Evolutionary conservation across 352 stramenopile species (phyloP), one percentile per base, ranked within the genome.

Genomic region (Phytophthora pisi): DNA sequence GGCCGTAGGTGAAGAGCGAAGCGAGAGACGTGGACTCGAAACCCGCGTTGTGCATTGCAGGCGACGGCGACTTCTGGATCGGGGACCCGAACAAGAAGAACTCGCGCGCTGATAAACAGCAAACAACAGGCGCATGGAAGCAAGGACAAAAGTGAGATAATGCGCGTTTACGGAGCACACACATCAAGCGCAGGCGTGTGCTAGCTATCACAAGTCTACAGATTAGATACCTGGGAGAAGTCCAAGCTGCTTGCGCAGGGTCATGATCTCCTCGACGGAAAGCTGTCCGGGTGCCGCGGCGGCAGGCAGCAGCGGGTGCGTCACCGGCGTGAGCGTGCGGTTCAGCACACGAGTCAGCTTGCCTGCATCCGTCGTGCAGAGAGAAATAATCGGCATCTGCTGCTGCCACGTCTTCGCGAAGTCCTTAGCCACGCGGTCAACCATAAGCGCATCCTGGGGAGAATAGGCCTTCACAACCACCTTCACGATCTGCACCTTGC

Each of bases 11-110:
- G 72, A 99, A 95, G 34, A 73, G 51, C n/a, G 70, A 64, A 5
- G 95, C 86, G 46, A 99, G 77, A 15, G 76, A 79, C 11, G 86
- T 80, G 4, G 83, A 86, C 18, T 76, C 68, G 79, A 99, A 99
- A 20, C 94, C 97, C 3, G 95, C 83, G 46, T 98, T 98, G 75
- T 99, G 98, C 93, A 99, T 99, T 55, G 95, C 84, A 36, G 97
- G 97, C 61, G 96, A 99, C 31, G 98, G 96, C 26, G 94, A 99
- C 61, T 98, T 95, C 24, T 88, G 80, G 75, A 99, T 99, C 36
- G 98, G 97, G 34, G 90, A 91, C 42, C 98, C 98, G 71, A 99
- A 96, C 61, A 99, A 96, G 59, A 86, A 98, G 81, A 98, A 99
- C 52, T 88, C 82, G 18, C 75, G 88, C 30, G 36, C 81, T 95